Conservation (phyloP, 1,284 basidiomycete species). For the Ceratobasidium papillatum region DNA sequence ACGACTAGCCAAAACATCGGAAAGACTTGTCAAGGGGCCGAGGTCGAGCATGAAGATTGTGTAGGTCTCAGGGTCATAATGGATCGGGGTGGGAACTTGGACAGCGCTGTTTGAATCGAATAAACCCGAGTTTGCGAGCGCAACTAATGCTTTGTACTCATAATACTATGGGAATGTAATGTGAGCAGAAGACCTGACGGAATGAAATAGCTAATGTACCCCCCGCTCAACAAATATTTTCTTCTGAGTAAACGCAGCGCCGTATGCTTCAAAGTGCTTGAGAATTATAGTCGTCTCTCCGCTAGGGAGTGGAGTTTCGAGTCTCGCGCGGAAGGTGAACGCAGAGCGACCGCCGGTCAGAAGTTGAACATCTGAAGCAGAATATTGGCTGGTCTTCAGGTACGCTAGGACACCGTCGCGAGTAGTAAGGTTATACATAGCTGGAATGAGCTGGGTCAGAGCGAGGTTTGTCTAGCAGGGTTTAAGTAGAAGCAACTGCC, state of each 20-base stretch:
- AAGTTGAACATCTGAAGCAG: not conserved
- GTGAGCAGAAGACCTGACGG: no score
- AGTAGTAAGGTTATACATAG: conserved; percentile 5
- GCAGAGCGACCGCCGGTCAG: not conserved
- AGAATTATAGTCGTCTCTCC: not conserved
- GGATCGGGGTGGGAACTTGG: not conserved
- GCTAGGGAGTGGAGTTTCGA: not conserved
- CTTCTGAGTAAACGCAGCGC: not conserved
- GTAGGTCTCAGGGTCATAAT: not conserved
- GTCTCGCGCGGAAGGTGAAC: not conserved
- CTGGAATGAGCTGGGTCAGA: no score
- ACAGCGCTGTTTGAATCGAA: not conserved
- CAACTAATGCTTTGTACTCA: conserved; percentile 3
- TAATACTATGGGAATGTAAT: not conserved
- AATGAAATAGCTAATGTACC: no score
- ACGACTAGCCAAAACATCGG: not conserved
- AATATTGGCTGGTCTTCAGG: not conserved
- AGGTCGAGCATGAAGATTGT: conserved; percentile 20
- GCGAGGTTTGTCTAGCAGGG: no score
- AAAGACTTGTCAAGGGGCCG: not conserved
- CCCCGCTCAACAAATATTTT: not conserved
- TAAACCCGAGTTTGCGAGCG: not conserved
- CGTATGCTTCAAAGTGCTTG: conserved; percentile 4
- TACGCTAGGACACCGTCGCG: not conserved
- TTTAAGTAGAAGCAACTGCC: no score